These are phyloP conservation scores for Pinus taeda DNA, from an alignment of 75 land plant species.

Conservation along the genomic window DNA sequence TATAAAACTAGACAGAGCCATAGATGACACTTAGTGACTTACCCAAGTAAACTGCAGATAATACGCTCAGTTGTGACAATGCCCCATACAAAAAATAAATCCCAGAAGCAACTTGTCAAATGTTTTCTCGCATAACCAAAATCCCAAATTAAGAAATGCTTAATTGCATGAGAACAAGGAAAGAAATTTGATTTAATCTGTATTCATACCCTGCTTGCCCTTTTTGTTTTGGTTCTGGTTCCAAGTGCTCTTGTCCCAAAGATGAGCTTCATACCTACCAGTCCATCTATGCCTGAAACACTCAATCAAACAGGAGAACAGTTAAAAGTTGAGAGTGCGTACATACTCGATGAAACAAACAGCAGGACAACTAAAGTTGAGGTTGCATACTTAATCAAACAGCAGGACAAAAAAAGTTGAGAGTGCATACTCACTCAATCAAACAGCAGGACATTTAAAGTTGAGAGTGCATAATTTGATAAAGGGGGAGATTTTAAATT, in stretches of 20 bases:
- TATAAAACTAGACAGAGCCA: conserved; percentile 25
- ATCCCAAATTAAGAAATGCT: too few species aligned
- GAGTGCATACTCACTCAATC: background rate
- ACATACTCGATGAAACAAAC: background rate
- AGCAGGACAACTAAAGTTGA: too few species aligned
- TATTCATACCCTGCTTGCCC: conserved; percentile 83
- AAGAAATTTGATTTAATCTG: too few species aligned
- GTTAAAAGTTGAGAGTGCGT: background rate
- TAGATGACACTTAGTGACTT: conserved; percentile 1
- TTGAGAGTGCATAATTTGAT: background rate
- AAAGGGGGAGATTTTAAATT: background rate
- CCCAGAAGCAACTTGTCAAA: conserved; percentile 28
- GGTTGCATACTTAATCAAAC: background rate
- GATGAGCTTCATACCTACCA: conserved; percentile 97
- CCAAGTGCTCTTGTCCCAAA: conserved; percentile 99
- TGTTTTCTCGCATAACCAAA: background rate
- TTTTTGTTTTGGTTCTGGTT: conserved; percentile 97
- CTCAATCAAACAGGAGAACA: background rate
- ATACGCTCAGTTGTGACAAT: background rate
- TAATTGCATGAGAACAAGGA: background rate
- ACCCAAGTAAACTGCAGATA: conserved; percentile 9
- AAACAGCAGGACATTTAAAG: background rate
- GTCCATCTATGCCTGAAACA: conserved; percentile 90
- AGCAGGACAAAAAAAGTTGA: too few species aligned
- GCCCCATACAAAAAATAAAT: background rate